Evolutionary conservation across 2,329 filamentous ascomycete species (phyloP).

Genomic region (Fusarium albidum): DNA sequence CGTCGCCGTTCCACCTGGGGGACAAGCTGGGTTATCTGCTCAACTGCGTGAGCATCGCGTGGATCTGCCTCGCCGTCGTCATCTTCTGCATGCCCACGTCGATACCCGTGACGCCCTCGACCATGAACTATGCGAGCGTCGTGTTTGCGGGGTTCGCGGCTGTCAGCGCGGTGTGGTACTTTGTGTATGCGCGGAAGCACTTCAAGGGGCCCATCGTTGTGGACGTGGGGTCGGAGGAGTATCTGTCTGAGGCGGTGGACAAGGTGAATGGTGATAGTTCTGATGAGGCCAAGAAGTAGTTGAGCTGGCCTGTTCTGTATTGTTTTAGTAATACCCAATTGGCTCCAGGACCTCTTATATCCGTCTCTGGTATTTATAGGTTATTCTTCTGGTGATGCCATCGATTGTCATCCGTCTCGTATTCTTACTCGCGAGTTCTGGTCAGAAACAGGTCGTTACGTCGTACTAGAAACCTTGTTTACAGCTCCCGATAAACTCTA

Average conservation of each 20-base stretch:
- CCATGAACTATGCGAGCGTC: slow-evolving; percentile 73
- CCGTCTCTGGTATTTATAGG: no score
- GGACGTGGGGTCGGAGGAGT: slow-evolving; percentile 21
- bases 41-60: slow-evolving; percentile 71
- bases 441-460: no score
- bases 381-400: no score
- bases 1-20: slow-evolving; percentile 73
- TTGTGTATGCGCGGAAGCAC: slow-evolving; percentile 66
- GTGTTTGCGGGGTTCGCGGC: slow-evolving; percentile 69
- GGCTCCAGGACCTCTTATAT: no score
- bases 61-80: slow-evolving; percentile 75
- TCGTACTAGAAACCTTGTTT: no score
- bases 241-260: slow-evolving; percentile 6
- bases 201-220: slow-evolving; percentile 63
- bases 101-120: slow-evolving; percentile 61
- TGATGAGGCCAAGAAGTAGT: slow-evolving; percentile 22
- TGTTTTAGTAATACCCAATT: no score
- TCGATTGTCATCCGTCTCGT: no score
- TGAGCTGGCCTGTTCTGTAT: no score
- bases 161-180: slow-evolving; percentile 69
- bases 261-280: slow-evolving; percentile 25
- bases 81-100: slow-evolving; percentile 79
- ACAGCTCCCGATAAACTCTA: no score
- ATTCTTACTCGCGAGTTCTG: no score
- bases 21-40: slow-evolving; percentile 72